phyloP scores from a whole-genome alignment of 345 rosid genomes.

The Populus davidiana region DNA sequence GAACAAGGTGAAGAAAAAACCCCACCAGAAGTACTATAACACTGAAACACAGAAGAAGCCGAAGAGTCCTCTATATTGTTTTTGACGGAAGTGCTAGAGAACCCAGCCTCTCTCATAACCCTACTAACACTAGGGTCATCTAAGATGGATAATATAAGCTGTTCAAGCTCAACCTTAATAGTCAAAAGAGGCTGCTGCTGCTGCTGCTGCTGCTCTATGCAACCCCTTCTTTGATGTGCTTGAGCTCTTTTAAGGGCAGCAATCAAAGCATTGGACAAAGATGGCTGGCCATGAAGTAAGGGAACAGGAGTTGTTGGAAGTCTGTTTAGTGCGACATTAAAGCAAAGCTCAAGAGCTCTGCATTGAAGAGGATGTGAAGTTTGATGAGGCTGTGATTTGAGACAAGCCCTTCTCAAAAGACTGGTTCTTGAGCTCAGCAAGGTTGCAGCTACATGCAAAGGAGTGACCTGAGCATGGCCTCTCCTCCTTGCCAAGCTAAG shows the following conservation, averaged over 20 bases:
- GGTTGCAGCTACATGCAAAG: slow-evolving; percentile 62
- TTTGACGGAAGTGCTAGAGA: slow-evolving; percentile 74
- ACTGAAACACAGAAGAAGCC: slow-evolving; percentile 61
- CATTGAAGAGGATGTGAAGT: slow-evolving; percentile 46
- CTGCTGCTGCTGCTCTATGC: slow-evolving; percentile 45
- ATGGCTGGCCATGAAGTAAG: slow-evolving; percentile 43
- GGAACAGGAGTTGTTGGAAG: slow-evolving; percentile 47
- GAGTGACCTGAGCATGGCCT: slow-evolving; percentile 96
- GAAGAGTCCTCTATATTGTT: slow-evolving; percentile 68
- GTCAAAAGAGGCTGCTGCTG: slow-evolving; percentile 53
- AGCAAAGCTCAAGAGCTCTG: slow-evolving; percentile 60
- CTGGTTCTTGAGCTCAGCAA: slow-evolving; percentile 44
- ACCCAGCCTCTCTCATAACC: slow-evolving; percentile 94
- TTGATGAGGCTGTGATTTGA: slow-evolving; percentile 43
- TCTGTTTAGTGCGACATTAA: slow-evolving; percentile 52
- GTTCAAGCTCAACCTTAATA: slow-evolving; percentile 70
- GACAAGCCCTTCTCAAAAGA: slow-evolving; percentile 46
- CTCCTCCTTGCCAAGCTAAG: slow-evolving; percentile 79
- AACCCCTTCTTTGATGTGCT: slow-evolving; percentile 51
- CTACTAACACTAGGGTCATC: slow-evolving; percentile 89
- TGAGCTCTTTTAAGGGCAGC: slow-evolving; percentile 58
- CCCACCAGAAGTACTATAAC: slow-evolving; percentile 55
- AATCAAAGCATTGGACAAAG: slow-evolving; percentile 51
- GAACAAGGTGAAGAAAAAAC: slow-evolving; percentile 89
- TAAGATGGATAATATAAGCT: slow-evolving; percentile 60